These are phyloP conservation scores for Ustilago hordei DNA, from an alignment of 1,284 basidiomycete genomes.

Conservation along the genomic window DNA sequence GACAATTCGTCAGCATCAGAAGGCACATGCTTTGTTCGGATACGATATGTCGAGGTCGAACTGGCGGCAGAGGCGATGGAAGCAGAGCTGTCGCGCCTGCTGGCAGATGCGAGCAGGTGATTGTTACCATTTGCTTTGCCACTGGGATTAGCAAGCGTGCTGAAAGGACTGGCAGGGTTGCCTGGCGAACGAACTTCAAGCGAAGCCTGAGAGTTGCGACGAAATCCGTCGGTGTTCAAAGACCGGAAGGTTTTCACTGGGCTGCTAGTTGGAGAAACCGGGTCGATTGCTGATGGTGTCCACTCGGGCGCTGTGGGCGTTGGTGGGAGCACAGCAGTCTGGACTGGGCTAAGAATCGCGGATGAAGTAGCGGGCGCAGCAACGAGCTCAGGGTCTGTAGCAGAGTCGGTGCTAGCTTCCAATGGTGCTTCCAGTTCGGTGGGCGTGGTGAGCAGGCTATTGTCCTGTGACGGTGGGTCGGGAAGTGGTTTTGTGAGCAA, in stretches of 20 bases:
- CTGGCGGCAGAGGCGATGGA: constrained; percentile 37
- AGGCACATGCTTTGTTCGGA: constrained; percentile 46
- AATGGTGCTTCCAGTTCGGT: not conserved
- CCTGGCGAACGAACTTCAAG: constrained; percentile 4
- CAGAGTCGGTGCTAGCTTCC: not conserved
- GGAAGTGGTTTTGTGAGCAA: not conserved
- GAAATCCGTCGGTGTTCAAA: constrained; percentile 10
- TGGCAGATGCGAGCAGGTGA: not conserved
- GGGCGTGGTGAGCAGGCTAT: constrained; percentile 1
- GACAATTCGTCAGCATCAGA: constrained; percentile 27
- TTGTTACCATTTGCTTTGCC: constrained; percentile 12
- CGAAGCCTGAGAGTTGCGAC: constrained; percentile 16
- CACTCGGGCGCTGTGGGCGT: constrained; percentile 21
- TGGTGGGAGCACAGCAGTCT: constrained; percentile 27
- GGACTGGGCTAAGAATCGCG: constrained; percentile 1
- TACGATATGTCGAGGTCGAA: constrained; percentile 48
- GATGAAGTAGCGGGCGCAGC: constrained; percentile 26
- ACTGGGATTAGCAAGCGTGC: constrained; percentile 23
- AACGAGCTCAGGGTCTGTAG: not conserved
- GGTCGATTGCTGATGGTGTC: not conserved
- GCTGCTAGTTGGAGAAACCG: constrained; percentile 26
- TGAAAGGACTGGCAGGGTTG: constrained; percentile 24
- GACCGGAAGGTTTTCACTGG: constrained; percentile 15
- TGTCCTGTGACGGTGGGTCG: not conserved
- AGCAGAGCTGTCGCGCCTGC: constrained; percentile 28